phyloP scores from a whole-genome alignment of 2,329 filamentous ascomycete genomes.

The Cladosporium halotolerans region DNA sequence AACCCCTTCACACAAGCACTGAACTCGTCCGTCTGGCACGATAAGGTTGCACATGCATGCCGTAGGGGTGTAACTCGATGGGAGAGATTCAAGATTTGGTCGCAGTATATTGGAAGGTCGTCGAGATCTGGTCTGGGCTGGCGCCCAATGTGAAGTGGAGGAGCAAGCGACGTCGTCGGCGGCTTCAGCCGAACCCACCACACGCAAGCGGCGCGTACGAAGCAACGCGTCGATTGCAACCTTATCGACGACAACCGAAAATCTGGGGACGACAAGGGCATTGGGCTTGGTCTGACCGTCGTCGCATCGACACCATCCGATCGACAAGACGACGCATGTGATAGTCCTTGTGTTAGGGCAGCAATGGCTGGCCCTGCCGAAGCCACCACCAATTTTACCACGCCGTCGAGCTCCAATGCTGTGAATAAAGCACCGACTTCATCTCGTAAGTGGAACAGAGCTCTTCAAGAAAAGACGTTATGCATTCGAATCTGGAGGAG shows the following conservation, averaged over 20 bases:
- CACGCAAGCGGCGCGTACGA: not conserved
- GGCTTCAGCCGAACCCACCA: not conserved
- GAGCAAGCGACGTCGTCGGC: not conserved
- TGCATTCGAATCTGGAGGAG: not conserved
- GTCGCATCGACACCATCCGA: too few relatives aligned
- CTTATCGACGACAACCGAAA: too few relatives aligned
- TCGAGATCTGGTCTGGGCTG: too few relatives aligned
- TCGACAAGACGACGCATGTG: not conserved
- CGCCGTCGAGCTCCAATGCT: conserved; percentile 11
- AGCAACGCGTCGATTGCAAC: not conserved
- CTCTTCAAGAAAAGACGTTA: not conserved
- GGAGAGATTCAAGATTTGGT: too few relatives aligned
- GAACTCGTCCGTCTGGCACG: too few relatives aligned
- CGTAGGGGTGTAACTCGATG: too few relatives aligned
- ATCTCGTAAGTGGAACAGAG: conserved; percentile 30
- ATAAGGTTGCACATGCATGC: too few relatives aligned
- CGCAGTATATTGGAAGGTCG: too few relatives aligned
- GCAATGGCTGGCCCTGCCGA: conserved; percentile 16
- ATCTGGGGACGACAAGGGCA: too few relatives aligned
- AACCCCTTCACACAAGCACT: too few relatives aligned
- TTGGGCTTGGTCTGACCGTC: too few relatives aligned
- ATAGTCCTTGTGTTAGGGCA: conserved; percentile 1
- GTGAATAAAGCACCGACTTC: conserved; percentile 25
- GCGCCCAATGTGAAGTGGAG: not conserved
- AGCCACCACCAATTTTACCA: conserved; percentile 1